phyloP scores from a whole-genome alignment of 371 early-diverging fungal species.

The Parasitella parasitica region DNA sequence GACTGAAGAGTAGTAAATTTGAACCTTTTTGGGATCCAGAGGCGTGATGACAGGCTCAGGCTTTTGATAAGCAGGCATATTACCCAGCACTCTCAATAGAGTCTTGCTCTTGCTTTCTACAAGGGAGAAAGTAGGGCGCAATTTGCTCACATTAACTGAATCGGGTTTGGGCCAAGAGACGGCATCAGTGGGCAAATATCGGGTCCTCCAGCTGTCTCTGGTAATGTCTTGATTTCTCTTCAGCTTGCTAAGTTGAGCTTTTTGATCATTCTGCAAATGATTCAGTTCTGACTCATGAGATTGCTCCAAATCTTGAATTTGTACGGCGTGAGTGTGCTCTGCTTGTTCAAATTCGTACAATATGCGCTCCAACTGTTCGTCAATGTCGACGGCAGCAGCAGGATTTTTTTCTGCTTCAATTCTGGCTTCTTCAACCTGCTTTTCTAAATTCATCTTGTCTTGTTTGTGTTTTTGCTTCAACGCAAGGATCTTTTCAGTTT shows the following conservation, averaged over 20 bases:
- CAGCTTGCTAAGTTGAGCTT: conserved; percentile 32
- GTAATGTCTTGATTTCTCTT: conserved; percentile 25
- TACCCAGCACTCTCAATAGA: conserved; percentile 21
- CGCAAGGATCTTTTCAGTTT: conserved; percentile 24
- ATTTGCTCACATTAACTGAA: conserved; percentile 1
- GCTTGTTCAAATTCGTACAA: conserved; percentile 71
- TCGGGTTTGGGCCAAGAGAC: conserved; percentile 44
- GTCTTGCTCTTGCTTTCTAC: conserved; percentile 32
- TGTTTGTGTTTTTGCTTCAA: conserved; percentile 38
- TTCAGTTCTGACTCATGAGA: conserved; percentile 39
- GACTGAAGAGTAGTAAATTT: conserved; percentile 45
- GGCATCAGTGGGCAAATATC: conserved; percentile 43
- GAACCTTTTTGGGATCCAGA: conserved; percentile 42
- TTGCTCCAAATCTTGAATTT: conserved; percentile 40
- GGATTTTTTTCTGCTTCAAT: conserved; percentile 22
- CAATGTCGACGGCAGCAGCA: conserved; percentile 45
- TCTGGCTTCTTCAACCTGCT: conserved; percentile 33
- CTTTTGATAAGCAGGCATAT: conserved; percentile 21
- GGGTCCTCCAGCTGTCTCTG: conserved; percentile 30
- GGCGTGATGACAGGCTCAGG: conserved; percentile 38
- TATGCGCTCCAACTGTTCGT: conserved; percentile 77
- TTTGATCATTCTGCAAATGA: conserved; percentile 35
- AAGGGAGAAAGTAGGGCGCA: conserved; percentile 21
- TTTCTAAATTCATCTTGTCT: conserved; percentile 33
- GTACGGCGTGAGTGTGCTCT: conserved; percentile 37